phyloP scores from a whole-genome alignment of 2,329 filamentous ascomycete species.

The Byssochlamys sp. region DNA sequence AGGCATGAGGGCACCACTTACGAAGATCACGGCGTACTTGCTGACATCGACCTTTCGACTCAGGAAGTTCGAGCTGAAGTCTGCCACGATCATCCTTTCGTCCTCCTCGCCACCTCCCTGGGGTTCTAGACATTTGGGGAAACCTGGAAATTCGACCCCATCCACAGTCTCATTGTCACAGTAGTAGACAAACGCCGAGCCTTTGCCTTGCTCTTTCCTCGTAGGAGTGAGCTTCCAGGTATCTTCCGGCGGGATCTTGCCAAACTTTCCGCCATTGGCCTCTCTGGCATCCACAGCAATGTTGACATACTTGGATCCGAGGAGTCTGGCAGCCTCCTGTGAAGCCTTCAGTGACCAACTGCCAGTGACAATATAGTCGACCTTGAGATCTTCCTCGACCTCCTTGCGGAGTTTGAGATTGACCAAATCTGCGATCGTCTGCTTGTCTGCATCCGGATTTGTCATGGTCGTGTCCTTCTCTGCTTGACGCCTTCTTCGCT shows the following conservation, averaged over 20 bases:
- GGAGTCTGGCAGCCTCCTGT: slow-evolving; percentile 67
- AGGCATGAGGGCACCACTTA: slow-evolving; percentile 27
- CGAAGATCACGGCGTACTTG: slow-evolving; percentile 79
- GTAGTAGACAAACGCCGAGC: slow-evolving; percentile 66
- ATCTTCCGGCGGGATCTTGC: slow-evolving; percentile 66
- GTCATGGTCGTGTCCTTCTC: slow-evolving; percentile 43
- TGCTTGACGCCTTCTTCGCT: slow-evolving; percentile 53
- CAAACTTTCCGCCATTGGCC: slow-evolving; percentile 70
- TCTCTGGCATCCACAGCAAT: slow-evolving; percentile 58
- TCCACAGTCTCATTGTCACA: slow-evolving; percentile 87
- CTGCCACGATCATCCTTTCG: slow-evolving; percentile 70
- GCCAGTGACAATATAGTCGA: slow-evolving; percentile 87
- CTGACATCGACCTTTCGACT: slow-evolving; percentile 65
- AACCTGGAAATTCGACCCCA: slow-evolving; percentile 74
- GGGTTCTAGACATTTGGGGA: slow-evolving; percentile 55
- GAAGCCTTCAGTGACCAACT: slow-evolving; percentile 84
- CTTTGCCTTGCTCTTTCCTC: slow-evolving; percentile 44
- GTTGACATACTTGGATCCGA: slow-evolving; percentile 70
- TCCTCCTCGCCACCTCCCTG: slow-evolving; percentile 49
- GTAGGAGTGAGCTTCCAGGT: slow-evolving; percentile 63
- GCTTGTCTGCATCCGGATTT: slow-evolving; percentile 36
- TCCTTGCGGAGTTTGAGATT: slow-evolving; percentile 53
- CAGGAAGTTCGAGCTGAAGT: slow-evolving; percentile 92
- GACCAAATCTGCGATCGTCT: slow-evolving; percentile 47
- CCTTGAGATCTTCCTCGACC: slow-evolving; percentile 60